A percentile compares a stretch with the other conserved stretches of the same genome.
Evolutionary conservation across 352 stramenopile species (phyloP).

Genomic region (Plasmopara muralis): DNA sequence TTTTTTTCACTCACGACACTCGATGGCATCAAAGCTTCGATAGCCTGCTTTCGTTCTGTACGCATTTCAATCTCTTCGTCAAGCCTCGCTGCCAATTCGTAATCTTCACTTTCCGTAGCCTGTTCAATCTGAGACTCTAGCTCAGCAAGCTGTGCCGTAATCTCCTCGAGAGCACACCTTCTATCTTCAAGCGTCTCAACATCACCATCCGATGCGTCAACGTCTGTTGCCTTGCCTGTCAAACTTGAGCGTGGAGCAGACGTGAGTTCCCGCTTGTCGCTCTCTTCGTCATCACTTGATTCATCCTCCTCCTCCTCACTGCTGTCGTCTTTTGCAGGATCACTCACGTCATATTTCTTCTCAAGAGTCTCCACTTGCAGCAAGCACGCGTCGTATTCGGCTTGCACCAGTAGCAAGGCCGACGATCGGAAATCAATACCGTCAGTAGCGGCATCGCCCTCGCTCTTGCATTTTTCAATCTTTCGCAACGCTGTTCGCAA

Average conservation of each 20-base stretch:
- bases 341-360: slow-evolving; percentile 61
- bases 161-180: slow-evolving; percentile 39
- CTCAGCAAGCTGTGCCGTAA: slow-evolving; percentile 46
- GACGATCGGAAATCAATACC: slow-evolving; percentile 64
- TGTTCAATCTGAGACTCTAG: slow-evolving; percentile 65
- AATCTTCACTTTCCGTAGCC: slow-evolving; percentile 76
- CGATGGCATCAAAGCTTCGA: slow-evolving; percentile 28
- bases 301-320: slow-evolving; percentile 48
- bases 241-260: slow-evolving; percentile 17
- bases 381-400: slow-evolving; percentile 67
- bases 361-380: slow-evolving; percentile 55
- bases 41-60: slow-evolving; percentile 41
- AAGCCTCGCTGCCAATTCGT: slow-evolving; percentile 67
- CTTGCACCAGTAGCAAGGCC: slow-evolving; percentile 63
- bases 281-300: slow-evolving; percentile 40
- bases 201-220: slow-evolving; percentile 24
- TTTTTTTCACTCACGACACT: slow-evolving; percentile 13
- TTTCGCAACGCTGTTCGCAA: slow-evolving; percentile 50
- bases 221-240: slow-evolving; percentile 15
- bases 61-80: slow-evolving; percentile 67
- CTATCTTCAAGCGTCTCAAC: slow-evolving; percentile 24
- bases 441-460: slow-evolving; percentile 41
- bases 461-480: slow-evolving; percentile 66
- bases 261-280: slow-evolving; percentile 16
- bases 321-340: slow-evolving; percentile 47